These are phyloP conservation scores for Pseudocercospora pini-densiflorae DNA, from an alignment of 2,329 filamentous ascomycete species.

Conservation along the genomic window DNA sequence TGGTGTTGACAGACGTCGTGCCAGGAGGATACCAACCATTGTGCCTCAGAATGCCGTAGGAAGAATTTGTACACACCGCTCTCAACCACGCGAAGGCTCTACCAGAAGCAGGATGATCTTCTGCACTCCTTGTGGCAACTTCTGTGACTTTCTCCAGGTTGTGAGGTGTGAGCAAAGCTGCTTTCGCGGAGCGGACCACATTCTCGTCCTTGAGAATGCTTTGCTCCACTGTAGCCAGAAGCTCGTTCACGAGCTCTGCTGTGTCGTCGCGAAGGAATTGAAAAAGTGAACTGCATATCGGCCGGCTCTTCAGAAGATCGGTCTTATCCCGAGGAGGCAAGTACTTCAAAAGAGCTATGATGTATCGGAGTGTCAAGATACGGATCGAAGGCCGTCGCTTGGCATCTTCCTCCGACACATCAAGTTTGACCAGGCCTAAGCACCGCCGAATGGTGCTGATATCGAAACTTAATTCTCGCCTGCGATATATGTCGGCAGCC, in stretches of 20 bases:
- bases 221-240: conserved; percentile 71
- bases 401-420: conserved; percentile 60
- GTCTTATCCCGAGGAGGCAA: conserved; percentile 77
- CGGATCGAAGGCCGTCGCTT: conserved; percentile 75
- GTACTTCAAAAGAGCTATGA: conserved; percentile 78
- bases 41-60: conserved; percentile 74
- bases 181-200: conserved; percentile 73
- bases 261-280: conserved; percentile 79
- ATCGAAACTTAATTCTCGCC: conserved; percentile 74
- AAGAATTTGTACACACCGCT: conserved; percentile 72
- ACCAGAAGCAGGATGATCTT: conserved; percentile 63
- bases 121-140: conserved; percentile 62
- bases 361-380: conserved; percentile 79
- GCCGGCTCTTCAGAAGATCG: conserved; percentile 77
- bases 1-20: conserved; percentile 41
- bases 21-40: conserved; percentile 84
- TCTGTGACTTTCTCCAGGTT: conserved; percentile 47
- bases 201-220: conserved; percentile 76
- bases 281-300: conserved; percentile 71
- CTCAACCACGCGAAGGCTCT: conserved; percentile 76
- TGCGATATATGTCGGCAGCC: conserved; percentile 73
- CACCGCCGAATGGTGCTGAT: conserved; percentile 76
- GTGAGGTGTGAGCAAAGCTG: conserved; percentile 47
- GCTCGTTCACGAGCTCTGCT: conserved; percentile 73
- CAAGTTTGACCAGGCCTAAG: conserved; percentile 68